phyloP scores from a whole-genome alignment of 116 monocot species.

The Iris pallida region DNA sequence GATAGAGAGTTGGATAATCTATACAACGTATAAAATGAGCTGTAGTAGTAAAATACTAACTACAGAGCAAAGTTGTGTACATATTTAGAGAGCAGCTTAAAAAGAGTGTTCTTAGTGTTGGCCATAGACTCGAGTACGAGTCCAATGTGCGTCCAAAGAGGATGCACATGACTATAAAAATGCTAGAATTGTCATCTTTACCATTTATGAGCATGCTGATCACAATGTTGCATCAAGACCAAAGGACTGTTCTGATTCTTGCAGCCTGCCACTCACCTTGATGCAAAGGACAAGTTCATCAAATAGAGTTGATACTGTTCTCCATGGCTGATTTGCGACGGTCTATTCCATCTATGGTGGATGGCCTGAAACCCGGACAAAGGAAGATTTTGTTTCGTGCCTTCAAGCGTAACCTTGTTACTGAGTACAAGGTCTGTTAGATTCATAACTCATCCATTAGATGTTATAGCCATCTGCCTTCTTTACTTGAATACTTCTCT shows the following conservation, averaged over 20 bases:
- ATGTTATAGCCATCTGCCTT: too few species aligned
- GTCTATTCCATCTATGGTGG: slow-evolving; percentile 93
- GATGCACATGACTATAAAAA: too few species aligned
- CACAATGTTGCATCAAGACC: too few species aligned
- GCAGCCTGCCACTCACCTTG: slow-evolving; percentile 81
- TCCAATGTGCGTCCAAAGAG: too few species aligned
- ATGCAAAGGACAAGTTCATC: slow-evolving; percentile 54
- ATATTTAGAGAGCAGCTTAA: too few species aligned
- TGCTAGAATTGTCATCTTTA: neutral
- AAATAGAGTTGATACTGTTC: slow-evolving; percentile 91
- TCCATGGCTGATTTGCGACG: slow-evolving; percentile 94
- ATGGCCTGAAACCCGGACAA: slow-evolving; percentile 94
- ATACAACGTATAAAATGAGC: too few species aligned
- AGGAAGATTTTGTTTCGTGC: slow-evolving; percentile 84
- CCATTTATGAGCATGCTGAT: too few species aligned
- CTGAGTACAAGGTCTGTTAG: slow-evolving; percentile 71
- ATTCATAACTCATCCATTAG: neutral
- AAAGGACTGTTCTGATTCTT: neutral
- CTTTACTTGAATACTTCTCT: neutral
- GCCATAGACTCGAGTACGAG: too few species aligned
- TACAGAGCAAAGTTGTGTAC: too few species aligned
- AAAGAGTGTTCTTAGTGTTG: too few species aligned
- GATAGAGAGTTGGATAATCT: too few species aligned
- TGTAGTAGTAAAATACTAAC: too few species aligned
- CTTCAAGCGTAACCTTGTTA: slow-evolving; percentile 78